Evolutionary conservation across 2,329 filamentous ascomycete species (phyloP), one percentile per base, ranked within the genome.

Genomic region (Fusarium ambrosium): DNA sequence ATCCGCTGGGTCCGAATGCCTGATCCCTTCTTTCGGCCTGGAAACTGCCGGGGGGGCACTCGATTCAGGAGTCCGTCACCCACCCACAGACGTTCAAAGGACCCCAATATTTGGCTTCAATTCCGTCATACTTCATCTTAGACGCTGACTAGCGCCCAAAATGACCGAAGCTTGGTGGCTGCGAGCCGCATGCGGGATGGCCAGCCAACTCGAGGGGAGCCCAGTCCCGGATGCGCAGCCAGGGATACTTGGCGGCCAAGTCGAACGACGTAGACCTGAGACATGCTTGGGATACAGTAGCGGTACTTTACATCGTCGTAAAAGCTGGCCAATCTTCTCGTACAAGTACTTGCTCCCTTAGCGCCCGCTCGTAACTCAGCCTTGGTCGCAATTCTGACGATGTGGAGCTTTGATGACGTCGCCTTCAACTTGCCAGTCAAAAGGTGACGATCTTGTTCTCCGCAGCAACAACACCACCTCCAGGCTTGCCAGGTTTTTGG

Each of bases 401-500:
- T 66, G 78, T 79, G 78, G 78, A 68, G 69, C 62, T 22, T 69
- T 58, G 74, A 79, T 79, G 78, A 79, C 78, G 78, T 79, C 78
- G 77, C 64, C 73, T 60, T 74, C 70, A 74, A 66, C 69, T 68
- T 73, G 69, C 70, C 67, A 69, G 55, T 70, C 64, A 64, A 71
- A 69, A 75, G 61, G 78, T 78, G 78, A 79, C 77, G 75, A 79
- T 79, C 78, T 77, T 72, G 68, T 77, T 78, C 78, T 79, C 77
- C 78, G 68, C 78, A 79, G 77, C 77, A 79, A 74, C 78, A 77
- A 68, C 77, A 79, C 67, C 61, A 71, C 72, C 73, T 68, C 70
- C 55, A 70, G 64, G 48, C 64, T 69, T 71, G 70, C 73, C 73
- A 68, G 66, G 73, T 73, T 72, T 77, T 69, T 64, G 65, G 67